Evolutionary conservation across 306 rosid species (phyloP).

Genomic region (Coriaria nepalensis): DNA sequence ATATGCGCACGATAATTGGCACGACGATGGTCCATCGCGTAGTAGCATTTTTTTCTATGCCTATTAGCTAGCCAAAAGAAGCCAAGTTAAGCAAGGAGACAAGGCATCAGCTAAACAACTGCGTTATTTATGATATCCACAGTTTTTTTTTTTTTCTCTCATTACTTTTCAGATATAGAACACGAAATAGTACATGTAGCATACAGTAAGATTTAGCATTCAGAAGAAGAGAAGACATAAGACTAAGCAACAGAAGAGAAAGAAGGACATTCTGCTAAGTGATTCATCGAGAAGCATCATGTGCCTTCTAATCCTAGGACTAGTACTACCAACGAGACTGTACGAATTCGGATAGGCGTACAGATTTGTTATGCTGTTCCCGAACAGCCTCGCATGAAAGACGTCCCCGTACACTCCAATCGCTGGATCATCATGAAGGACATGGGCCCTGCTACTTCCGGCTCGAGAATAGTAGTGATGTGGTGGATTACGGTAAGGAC

Average conservation of each 20-base stretch:
- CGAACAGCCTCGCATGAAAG: conserved; percentile 64
- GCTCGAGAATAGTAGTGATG: conserved; percentile 27
- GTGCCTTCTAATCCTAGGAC: conserved; percentile 62
- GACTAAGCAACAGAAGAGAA: conserved; percentile 55
- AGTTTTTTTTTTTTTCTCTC: conserved; percentile 3
- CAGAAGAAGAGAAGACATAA: conserved; percentile 67
- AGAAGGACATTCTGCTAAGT: conserved; percentile 57
- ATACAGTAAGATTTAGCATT: conserved; percentile 1
- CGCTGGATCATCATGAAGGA: conserved; percentile 19
- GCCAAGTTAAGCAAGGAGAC: neutral
- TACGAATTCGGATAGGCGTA: conserved; percentile 53
- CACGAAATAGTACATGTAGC: conserved; percentile 4
- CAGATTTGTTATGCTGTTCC: conserved; percentile 42
- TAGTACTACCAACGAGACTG: conserved; percentile 26
- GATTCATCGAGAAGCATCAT: conserved; percentile 61
- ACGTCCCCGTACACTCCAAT: conserved; percentile 50
- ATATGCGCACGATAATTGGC: too few species aligned
- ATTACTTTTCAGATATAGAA: conserved; percentile 25
- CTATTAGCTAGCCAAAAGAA: too few species aligned
- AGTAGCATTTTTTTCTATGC: too few species aligned
- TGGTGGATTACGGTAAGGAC: conserved; percentile 13
- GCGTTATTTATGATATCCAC: neutral
- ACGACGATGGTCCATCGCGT: too few species aligned
- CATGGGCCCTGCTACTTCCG: conserved; percentile 16
- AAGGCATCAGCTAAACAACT: conserved; percentile 1